These are phyloP conservation scores for Aegilops sharonensis DNA, from an alignment of 176 grass and related monocot species.

Conservation along the genomic window DNA sequence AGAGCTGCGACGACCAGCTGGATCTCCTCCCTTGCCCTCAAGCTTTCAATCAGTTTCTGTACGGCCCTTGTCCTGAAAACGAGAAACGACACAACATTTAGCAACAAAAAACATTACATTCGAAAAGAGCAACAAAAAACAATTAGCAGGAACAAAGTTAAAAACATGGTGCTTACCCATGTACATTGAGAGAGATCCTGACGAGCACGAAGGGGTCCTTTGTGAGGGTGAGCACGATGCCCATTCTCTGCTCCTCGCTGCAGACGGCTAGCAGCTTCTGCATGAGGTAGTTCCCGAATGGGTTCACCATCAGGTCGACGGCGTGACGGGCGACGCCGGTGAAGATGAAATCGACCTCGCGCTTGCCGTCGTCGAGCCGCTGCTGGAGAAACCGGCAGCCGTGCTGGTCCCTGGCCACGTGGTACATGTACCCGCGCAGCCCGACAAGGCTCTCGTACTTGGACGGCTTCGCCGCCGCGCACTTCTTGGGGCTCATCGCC, in stretches of 20 bases:
- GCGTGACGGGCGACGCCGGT: slow-evolving; percentile 50
- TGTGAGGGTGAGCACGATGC: slow-evolving; percentile 47
- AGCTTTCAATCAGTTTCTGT: slow-evolving; percentile 76
- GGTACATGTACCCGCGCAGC: slow-evolving; percentile 53
- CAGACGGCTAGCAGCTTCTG: slow-evolving; percentile 85
- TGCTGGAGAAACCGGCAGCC: slow-evolving; percentile 84
- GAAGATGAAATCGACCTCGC: slow-evolving; percentile 65
- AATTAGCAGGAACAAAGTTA: background rate
- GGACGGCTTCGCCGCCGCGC: background rate
- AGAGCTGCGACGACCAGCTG: slow-evolving; percentile 50
- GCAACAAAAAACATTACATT: background rate
- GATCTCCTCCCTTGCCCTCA: slow-evolving; percentile 64
- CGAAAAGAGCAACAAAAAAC: too few relatives aligned
- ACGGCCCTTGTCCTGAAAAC: slow-evolving; percentile 70
- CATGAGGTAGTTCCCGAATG: slow-evolving; percentile 90
- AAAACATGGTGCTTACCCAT: slow-evolving; percentile 53
- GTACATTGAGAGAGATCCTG: slow-evolving; percentile 63
- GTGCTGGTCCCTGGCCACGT: slow-evolving; percentile 75
- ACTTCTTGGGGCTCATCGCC: slow-evolving; percentile 35
- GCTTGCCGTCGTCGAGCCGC: slow-evolving; percentile 64
- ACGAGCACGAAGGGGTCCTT: slow-evolving; percentile 45
- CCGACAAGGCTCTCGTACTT: slow-evolving; percentile 52
- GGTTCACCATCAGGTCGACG: slow-evolving; percentile 74
- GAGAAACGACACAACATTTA: background rate
- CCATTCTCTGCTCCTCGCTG: slow-evolving; percentile 63